Conservation (phyloP, 208 protist species). For the Leishmania martiniquensis region DNA sequence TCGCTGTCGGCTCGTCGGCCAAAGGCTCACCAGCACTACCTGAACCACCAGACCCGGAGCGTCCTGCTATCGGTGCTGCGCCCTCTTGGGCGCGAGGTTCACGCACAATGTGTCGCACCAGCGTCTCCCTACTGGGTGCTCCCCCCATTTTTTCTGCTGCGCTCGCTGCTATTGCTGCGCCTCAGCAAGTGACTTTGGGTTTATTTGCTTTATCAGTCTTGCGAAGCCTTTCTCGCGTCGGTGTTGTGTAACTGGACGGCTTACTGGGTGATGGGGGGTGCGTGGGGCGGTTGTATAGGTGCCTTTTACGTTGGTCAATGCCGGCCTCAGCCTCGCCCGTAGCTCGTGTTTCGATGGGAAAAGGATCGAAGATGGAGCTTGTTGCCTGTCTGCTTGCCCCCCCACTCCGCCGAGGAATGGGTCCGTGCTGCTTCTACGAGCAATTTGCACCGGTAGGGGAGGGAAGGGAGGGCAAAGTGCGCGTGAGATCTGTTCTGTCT, state of each 20-base stretch:
- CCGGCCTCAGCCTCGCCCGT: not conserved
- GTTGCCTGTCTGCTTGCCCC: not conserved
- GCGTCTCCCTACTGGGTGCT: slow-evolving; percentile 57
- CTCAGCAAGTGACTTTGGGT: too few species aligned
- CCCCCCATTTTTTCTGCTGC: slow-evolving; percentile 39
- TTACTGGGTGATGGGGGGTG: not conserved
- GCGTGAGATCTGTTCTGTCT: too few species aligned
- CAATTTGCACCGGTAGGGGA: too few species aligned
- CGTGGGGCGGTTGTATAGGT: not conserved
- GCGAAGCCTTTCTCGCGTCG: not conserved
- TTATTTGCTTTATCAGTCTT: not conserved
- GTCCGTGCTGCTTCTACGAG: too few species aligned
- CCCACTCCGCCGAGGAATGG: not conserved
- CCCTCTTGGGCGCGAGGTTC: slow-evolving; percentile 12
- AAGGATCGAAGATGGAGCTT: not conserved
- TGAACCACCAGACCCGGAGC: not conserved
- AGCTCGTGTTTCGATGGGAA: not conserved
- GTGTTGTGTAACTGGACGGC: not conserved
- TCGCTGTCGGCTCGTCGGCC: not conserved
- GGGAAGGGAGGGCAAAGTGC: too few species aligned
- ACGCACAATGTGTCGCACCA: slow-evolving; percentile 48
- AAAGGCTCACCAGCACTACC: not conserved
- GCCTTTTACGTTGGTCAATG: not conserved
- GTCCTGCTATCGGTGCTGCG: not conserved
- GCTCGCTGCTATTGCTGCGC: not conserved